These are phyloP conservation scores for Aspergillus ruber DNA, from an alignment of 2,329 filamentous ascomycete genomes.

Conservation along the genomic window DNA sequence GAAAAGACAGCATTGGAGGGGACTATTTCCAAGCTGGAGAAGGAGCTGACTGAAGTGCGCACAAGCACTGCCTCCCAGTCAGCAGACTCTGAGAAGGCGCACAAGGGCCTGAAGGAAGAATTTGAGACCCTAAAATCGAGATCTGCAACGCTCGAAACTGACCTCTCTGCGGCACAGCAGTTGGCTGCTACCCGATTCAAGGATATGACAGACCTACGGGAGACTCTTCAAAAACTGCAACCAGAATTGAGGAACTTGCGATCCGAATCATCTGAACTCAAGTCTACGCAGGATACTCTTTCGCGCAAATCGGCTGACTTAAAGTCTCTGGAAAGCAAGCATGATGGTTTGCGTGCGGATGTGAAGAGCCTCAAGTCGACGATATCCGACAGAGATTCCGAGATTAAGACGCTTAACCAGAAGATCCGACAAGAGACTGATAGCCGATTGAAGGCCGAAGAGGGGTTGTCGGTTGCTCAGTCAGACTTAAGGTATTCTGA, in stretches of 20 bases:
- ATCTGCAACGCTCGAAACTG: conserved; percentile 65
- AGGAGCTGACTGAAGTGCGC: conserved; percentile 57
- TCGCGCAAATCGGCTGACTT: conserved; percentile 57
- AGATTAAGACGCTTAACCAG: conserved; percentile 71
- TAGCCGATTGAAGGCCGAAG: conserved; percentile 67
- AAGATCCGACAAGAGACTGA: conserved; percentile 70
- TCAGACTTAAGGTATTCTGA: conserved; percentile 74
- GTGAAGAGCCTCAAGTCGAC: conserved; percentile 63
- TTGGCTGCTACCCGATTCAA: conserved; percentile 83
- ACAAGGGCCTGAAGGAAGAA: conserved; percentile 53
- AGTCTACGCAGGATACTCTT: conserved; percentile 68
- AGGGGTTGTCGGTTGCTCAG: conserved; percentile 65
- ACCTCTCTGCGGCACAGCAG: conserved; percentile 78
- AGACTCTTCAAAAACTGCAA: conserved; percentile 76
- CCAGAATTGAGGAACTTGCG: conserved; percentile 75
- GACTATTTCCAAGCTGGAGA: conserved; percentile 62
- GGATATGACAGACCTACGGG: conserved; percentile 72
- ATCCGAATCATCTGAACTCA: conserved; percentile 68
- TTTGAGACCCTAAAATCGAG: conserved; percentile 67
- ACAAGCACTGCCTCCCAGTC: conserved; percentile 41
- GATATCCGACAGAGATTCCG: conserved; percentile 65
- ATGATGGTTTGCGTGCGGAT: conserved; percentile 74
- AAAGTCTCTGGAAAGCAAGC: conserved; percentile 69
- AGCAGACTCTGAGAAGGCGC: conserved; percentile 47
- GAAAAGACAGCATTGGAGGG: conserved; percentile 63